Percentiles rank a stretch among this genome's conserved stretches.
Conservation (phyloP, 495 filamentous ascomycete genomes). For the Talaromyces trachyspermus region DNA sequence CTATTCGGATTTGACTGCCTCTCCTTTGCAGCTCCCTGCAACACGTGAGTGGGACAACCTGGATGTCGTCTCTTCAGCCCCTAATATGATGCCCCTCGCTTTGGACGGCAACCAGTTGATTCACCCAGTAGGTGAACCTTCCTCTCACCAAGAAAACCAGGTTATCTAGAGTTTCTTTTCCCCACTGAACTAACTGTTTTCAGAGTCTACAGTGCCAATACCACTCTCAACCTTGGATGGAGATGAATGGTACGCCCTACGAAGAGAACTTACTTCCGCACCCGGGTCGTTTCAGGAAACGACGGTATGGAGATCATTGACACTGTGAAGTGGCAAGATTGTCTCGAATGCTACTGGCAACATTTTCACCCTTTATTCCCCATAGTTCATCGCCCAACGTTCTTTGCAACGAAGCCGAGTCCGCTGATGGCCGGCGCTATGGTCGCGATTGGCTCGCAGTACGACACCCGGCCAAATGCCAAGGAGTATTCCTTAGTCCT, state of each 20-base stretch:
- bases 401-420: slow-evolving; percentile 18
- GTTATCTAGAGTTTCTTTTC: not conserved
- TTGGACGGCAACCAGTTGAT: slow-evolving; percentile 27
- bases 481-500: slow-evolving; percentile 26
- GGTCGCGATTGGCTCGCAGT: slow-evolving; percentile 34
- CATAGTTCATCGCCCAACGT: slow-evolving; percentile 31
- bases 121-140: slow-evolving; percentile 23
- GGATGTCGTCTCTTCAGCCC: slow-evolving; percentile 19
- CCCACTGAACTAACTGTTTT: not conserved
- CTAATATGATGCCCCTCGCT: slow-evolving; percentile 29
- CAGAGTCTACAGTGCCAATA: slow-evolving; percentile 34
- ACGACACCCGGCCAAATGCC: slow-evolving; percentile 21
- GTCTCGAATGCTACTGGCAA: slow-evolving; percentile 35
- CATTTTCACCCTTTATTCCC: slow-evolving; percentile 34
- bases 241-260: slow-evolving; percentile 30
- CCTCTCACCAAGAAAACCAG: slow-evolving; percentile 8
- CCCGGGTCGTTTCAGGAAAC: slow-evolving; percentile 22
- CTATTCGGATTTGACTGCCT: slow-evolving; percentile 29
- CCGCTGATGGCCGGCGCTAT: slow-evolving; percentile 33
- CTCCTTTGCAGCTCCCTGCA: slow-evolving; percentile 30
- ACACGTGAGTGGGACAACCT: slow-evolving; percentile 30
- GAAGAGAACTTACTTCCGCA: slow-evolving; percentile 27
- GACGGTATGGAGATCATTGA: slow-evolving; percentile 26
- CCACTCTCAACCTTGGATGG: slow-evolving; percentile 36
- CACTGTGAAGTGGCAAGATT: slow-evolving; percentile 26